Percentiles rank a stretch among this genome's conserved stretches.
These are phyloP conservation scores for Spatholobus suberectus DNA, from an alignment of 306 rosid species.

Conservation along the genomic window DNA sequence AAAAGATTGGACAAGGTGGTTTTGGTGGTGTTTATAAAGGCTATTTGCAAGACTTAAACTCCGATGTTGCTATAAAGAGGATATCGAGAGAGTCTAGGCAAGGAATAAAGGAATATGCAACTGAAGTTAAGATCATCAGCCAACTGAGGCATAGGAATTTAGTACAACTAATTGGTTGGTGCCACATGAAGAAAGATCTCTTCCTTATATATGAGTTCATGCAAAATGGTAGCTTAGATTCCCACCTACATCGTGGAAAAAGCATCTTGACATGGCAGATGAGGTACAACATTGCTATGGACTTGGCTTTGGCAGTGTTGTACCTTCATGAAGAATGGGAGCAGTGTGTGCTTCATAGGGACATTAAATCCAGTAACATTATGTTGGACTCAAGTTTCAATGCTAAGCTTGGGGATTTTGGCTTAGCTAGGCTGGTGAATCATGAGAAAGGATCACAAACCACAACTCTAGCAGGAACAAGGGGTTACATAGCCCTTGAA, in stretches of 20 bases:
- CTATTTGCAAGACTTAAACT: neutral
- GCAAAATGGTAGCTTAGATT: slow-evolving; percentile 47
- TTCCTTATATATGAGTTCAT: slow-evolving; percentile 43
- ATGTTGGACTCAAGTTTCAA: slow-evolving; percentile 49
- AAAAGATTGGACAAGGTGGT: slow-evolving; percentile 49
- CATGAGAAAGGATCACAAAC: slow-evolving; percentile 34
- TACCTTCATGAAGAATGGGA: slow-evolving; percentile 48
- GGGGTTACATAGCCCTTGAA: slow-evolving; percentile 48
- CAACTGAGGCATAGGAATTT: slow-evolving; percentile 45
- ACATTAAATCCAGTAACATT: slow-evolving; percentile 48
- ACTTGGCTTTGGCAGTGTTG: slow-evolving; percentile 39
- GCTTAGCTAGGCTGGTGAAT: slow-evolving; percentile 45
- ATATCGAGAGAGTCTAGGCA: slow-evolving; percentile 34
- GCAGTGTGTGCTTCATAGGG: slow-evolving; percentile 46
- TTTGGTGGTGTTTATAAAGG: slow-evolving; percentile 51
- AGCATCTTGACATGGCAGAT: slow-evolving; percentile 33
- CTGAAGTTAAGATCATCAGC: slow-evolving; percentile 42
- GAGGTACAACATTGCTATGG: slow-evolving; percentile 34
- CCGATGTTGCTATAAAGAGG: slow-evolving; percentile 44
- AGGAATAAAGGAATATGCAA: slow-evolving; percentile 42
- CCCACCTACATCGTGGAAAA: slow-evolving; percentile 18
- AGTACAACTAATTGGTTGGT: slow-evolving; percentile 49
- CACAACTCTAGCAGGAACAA: slow-evolving; percentile 34
- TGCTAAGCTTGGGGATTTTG: slow-evolving; percentile 52
- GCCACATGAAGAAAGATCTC: slow-evolving; percentile 40